Percentiles rank a stretch among this genome's conserved stretches.
Evolutionary conservation across 495 filamentous ascomycete genomes (phyloP).

Genomic region (Parathielavia appendiculata): DNA sequence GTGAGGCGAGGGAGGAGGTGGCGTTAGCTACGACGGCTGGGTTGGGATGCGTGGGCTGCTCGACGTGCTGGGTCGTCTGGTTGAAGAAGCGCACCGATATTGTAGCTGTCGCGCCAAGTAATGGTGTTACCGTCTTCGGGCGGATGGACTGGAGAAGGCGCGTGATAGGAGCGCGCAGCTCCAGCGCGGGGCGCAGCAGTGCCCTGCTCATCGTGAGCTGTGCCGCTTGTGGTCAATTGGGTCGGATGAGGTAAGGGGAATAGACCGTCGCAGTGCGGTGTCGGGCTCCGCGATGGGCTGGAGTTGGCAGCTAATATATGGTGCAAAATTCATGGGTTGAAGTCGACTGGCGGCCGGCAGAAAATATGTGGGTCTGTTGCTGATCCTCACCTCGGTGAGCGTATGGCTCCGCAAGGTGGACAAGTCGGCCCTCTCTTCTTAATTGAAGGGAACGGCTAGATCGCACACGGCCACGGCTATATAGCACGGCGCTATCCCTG

Average conservation of each 20-base stretch:
- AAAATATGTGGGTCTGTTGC: slow-evolving; percentile 7
- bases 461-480: no score
- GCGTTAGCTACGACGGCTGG: slow-evolving; percentile 8
- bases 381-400: slow-evolving; percentile 13
- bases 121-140: slow-evolving; percentile 20
- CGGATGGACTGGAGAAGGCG: slow-evolving; percentile 28
- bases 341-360: slow-evolving; percentile 8
- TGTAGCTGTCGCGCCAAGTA: slow-evolving; percentile 8
- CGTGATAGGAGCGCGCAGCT: slow-evolving; percentile 38
- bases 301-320: slow-evolving; percentile 10
- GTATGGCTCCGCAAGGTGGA: no score
- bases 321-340: slow-evolving; percentile 20
- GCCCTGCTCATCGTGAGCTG: slow-evolving; percentile 39
- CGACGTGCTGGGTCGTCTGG: slow-evolving; percentile 28
- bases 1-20: slow-evolving; percentile 15
- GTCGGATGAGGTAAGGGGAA: not conserved
- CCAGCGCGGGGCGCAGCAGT: slow-evolving; percentile 45
- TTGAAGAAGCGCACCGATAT: slow-evolving; percentile 29
- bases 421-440: no score
- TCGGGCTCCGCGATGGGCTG: slow-evolving; percentile 15
- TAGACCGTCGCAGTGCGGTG: slow-evolving; percentile 11
- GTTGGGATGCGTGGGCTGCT: slow-evolving; percentile 20
- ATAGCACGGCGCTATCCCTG: no score
- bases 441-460: no score
- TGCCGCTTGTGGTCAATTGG: slow-evolving; percentile 5